Percentiles rank a stretch among this genome's conserved stretches.
These are phyloP conservation scores for Stemphylium beticola DNA, from an alignment of 2,329 filamentous ascomycete species.

Conservation along the genomic window DNA sequence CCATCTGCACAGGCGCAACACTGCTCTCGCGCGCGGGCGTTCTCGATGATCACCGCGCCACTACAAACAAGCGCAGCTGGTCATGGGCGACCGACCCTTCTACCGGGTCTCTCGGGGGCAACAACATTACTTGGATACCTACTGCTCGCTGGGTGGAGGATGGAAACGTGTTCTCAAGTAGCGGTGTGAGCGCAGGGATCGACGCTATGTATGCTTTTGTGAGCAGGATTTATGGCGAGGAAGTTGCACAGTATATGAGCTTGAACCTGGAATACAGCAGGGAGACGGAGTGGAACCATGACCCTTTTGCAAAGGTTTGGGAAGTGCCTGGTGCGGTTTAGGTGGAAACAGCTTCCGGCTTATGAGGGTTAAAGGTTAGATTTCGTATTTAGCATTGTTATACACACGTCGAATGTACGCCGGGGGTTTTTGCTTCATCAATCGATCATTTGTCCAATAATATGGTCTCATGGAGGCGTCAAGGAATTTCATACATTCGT, in stretches of 20 bases:
- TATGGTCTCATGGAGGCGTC: too few relatives aligned
- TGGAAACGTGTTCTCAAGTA: conserved; percentile 70
- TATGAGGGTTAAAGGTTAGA: too few relatives aligned
- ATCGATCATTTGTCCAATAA: too few relatives aligned
- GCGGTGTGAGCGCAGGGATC: conserved; percentile 67
- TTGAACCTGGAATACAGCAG: conserved; percentile 63
- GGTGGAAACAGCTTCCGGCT: too few relatives aligned
- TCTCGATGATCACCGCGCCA: conserved; percentile 65
- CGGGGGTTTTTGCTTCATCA: too few relatives aligned
- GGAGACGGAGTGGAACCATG: conserved; percentile 55
- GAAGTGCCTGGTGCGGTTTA: conserved; percentile 19
- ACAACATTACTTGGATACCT: conserved; percentile 61
- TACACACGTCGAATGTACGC: too few relatives aligned
- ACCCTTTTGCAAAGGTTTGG: conserved; percentile 60
- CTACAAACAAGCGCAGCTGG: conserved; percentile 69
- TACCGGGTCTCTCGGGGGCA: conserved; percentile 49
- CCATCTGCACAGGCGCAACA: conserved; percentile 69
- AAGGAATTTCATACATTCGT: too few relatives aligned
- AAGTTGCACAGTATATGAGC: conserved; percentile 56
- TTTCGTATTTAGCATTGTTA: too few relatives aligned
- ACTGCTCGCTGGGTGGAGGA: conserved; percentile 67
- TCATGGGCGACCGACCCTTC: conserved; percentile 44
- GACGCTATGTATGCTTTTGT: conserved; percentile 66
- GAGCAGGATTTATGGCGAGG: conserved; percentile 59
- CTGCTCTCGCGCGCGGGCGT: conserved; percentile 65